Evolutionary conservation across 345 rosid species (phyloP), one percentile per base, ranked within the genome.

Genomic region (Populus simonii): DNA sequence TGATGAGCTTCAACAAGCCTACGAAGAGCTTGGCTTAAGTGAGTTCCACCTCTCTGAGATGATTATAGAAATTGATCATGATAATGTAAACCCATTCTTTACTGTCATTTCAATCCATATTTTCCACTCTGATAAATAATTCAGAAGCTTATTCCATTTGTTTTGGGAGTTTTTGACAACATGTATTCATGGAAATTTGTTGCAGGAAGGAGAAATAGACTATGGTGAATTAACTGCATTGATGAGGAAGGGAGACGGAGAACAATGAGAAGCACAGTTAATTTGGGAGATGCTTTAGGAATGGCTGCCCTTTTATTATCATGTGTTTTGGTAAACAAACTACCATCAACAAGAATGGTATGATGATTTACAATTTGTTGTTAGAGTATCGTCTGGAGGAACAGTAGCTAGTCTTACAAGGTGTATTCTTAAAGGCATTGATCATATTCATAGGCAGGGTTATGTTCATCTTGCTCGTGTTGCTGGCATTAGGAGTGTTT

Each of bases 231-330:
- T 91, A 86, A 89, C 88, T 18, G 91, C 92, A 10, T 89, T 91
- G 94, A 91, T 91, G 94, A 84, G 90, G 86, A 89, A 82, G 86
- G 94, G 92, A 88, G 92, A 49, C 84, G 93, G 82, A 87, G 92
- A 86, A 81, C 87, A 47, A 85, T 88, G 93, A 88, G 92, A 78
- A 85, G 74, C 72, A 75, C 83, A 5, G 83, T 90, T 74, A 89
- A 85, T 78, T 73, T 88, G 80, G 89, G 81, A 62, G 87, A 82
- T 73, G 87, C 85, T 73, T 70, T 90, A 5, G 84, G 83, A 15
- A 36, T 75, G 41, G 15, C 36, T 2, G 11, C 67, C n/a, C 27
- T 27, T 27, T 27, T 27, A 27, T 27, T 27, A 27, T 27, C 27
- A 27, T 27, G 27, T 27, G 27, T 27, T 27, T 27, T 27, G 27